Base-by-base conservation (phyloP, 1,139 yeast genomes). In the Blastobotrys illinoisensis region DNA sequence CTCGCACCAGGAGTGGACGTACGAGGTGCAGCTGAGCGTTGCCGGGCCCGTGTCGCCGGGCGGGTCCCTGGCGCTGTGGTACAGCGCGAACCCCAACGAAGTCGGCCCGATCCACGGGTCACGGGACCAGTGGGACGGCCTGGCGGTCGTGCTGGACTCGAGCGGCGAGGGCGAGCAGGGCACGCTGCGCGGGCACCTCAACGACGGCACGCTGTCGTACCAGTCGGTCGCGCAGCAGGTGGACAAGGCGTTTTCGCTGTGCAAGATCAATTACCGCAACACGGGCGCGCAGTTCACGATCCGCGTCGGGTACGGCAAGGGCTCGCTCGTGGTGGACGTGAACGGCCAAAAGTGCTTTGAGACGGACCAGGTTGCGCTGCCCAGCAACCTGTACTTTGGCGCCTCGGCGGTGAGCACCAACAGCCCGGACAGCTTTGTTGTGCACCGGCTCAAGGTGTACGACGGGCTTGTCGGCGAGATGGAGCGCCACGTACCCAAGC, bases 31-130 rank as follows among this genome's bases (percentile, higher is more conserved):
- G n/a, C 51, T 71, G 48, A 54, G 64, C 0, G 72, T 65, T 0
- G 61, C 67, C 3, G 73, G 73, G 2, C 62, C 71, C 3, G 69
- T 62, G 23, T 53, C 60, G 13, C 67, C 74, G 5, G 74, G 70
- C 11, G 73, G 71, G 5, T 72, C 76, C 1, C 54, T 73, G 45
- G 73, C 71, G 1, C 50, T 73, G 26, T 73, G 76, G 74, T 70
- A 68, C 56, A 63, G 72, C 7, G 60, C 64, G 9, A 56, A 62
- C 24, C 63, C 64, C 5, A 61, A 60, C 44, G 58, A 58, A 21
- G 54, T 49, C 1, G 77, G 77, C 5, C 67, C 72, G 1, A 67
- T 71, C 5, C 69, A 70, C 56, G 77, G 77, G 11, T 64, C 70
- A 3, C 54, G 62, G 23, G 75, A 73, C 49, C 53, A 57, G 19